Evolutionary conservation across 768 basidiomycete species (phyloP).

Genomic region (Lentinula raphanica): DNA sequence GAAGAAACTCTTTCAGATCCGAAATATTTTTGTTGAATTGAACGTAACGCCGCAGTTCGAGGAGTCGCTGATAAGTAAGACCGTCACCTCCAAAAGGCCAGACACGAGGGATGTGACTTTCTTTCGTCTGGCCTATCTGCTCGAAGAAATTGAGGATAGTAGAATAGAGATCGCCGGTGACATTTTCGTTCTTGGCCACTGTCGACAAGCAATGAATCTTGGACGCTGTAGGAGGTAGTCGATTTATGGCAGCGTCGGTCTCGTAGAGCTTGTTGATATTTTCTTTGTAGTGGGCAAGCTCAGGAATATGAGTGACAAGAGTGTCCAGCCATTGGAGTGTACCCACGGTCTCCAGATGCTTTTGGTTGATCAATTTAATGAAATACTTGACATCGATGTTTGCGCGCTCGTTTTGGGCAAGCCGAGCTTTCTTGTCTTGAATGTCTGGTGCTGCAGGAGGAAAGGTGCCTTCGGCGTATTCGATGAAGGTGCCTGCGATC

Average conservation of each 20-base stretch:
- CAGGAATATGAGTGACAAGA: conserved; percentile 21
- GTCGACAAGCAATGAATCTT: conserved; percentile 24
- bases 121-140: conserved; percentile 24
- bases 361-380: conserved; percentile 16
- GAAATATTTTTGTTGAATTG: conserved; percentile 20
- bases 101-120: conserved; percentile 14
- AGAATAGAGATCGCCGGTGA: conserved; percentile 24
- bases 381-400: conserved; percentile 16
- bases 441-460: conserved; percentile 17
- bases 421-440: conserved; percentile 10
- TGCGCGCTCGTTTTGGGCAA: conserved; percentile 11
- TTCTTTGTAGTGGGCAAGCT: conserved; percentile 15
- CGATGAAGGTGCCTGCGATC: conserved; percentile 19
- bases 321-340: conserved; percentile 23
- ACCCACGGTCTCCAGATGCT: conserved; percentile 20
- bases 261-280: conserved; percentile 18
- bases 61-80: conserved; percentile 27
- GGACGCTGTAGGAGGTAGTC: conserved; percentile 4
- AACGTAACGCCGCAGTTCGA: conserved; percentile 19
- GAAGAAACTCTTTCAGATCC: too few species aligned
- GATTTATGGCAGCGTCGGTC: conserved; percentile 15
- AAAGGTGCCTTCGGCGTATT: conserved; percentile 8
- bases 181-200: conserved; percentile 22
- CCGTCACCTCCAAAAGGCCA: conserved; percentile 30
- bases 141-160: conserved; percentile 26